These are phyloP conservation scores for Panellus pusillus DNA, from an alignment of 768 basidiomycete species.

Conservation along the genomic window DNA sequence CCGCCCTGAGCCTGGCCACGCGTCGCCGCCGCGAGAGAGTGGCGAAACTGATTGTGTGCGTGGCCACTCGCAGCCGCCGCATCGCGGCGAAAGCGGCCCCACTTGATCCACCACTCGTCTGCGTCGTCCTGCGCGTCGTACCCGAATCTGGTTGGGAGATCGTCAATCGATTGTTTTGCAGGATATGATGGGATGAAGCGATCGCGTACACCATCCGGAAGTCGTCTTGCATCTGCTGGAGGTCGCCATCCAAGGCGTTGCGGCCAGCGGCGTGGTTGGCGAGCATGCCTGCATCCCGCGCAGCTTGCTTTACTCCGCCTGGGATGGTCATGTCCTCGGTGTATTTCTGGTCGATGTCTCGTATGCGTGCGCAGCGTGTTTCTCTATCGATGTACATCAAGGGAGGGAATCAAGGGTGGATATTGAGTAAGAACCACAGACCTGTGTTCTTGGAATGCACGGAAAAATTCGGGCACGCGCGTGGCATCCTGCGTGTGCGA, in stretches of 20 bases:
- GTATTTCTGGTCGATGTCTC: not conserved
- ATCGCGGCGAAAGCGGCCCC: too few species aligned
- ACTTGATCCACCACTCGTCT: too few species aligned
- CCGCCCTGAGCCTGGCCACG: too few species aligned
- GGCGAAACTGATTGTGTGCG: too few species aligned
- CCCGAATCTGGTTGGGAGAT: too few species aligned
- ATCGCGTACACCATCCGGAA: conserved; percentile 3
- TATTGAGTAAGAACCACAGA: not conserved
- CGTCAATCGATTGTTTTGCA: too few species aligned
- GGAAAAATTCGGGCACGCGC: conserved; percentile 13
- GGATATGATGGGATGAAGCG: too few species aligned
- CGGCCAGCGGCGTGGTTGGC: not conserved
- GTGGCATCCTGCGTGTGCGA: conserved; percentile 6
- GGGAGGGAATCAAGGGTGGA: not conserved
- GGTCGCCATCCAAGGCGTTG: conserved; percentile 2
- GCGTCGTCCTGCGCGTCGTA: too few species aligned
- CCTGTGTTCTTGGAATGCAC: conserved; percentile 14
- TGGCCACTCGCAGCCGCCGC: too few species aligned
- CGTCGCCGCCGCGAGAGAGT: too few species aligned
- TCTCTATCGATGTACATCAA: not conserved
- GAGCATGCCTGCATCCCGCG: not conserved
- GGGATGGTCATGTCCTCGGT: not conserved
- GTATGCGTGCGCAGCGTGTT: not conserved
- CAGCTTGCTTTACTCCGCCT: conserved; percentile 1
- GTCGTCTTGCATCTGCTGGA: conserved; percentile 9